Conservation (phyloP, 192 early-diverging fungal species). For the Martensiomyces pterosporus region DNA sequence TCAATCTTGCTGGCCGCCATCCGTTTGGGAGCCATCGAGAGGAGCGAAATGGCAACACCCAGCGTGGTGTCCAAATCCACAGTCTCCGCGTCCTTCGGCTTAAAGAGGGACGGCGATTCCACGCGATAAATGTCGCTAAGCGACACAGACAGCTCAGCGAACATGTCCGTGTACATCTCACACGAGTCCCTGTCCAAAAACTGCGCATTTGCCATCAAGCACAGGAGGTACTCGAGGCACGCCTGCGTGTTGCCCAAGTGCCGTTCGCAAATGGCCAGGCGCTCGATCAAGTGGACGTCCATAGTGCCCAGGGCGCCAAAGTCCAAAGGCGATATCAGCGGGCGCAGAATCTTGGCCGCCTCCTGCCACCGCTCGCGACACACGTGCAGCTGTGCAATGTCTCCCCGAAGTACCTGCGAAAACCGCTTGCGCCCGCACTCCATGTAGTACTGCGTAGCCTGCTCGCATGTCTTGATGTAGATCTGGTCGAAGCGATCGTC, state of each 20-base stretch:
- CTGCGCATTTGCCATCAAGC: slow-evolving; percentile 17
- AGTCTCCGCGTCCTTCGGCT: background rate
- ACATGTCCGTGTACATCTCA: slow-evolving; percentile 11
- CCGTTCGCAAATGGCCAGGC: slow-evolving; percentile 36
- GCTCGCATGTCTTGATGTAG: slow-evolving; percentile 43
- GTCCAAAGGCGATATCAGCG: slow-evolving; percentile 14
- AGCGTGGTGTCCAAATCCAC: slow-evolving; percentile 4
- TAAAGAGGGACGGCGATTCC: slow-evolving; percentile 6
- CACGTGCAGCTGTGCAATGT: slow-evolving; percentile 38
- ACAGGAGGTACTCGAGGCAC: slow-evolving; percentile 16
- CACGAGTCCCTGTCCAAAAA: slow-evolving; percentile 5
- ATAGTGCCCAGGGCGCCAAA: slow-evolving; percentile 3
- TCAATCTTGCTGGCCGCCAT: slow-evolving; percentile 12
- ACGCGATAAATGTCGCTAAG: background rate
- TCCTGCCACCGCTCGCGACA: slow-evolving; percentile 29
- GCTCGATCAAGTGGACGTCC: slow-evolving; percentile 20
- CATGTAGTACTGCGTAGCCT: slow-evolving; percentile 47
- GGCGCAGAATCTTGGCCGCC: slow-evolving; percentile 20
- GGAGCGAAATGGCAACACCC: slow-evolving; percentile 4
- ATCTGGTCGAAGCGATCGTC: slow-evolving; percentile 48
- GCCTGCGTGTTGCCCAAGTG: slow-evolving; percentile 10
- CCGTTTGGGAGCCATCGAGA: slow-evolving; percentile 2
- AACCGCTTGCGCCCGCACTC: slow-evolving; percentile 42
- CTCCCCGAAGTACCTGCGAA: slow-evolving; percentile 37
- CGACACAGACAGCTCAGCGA: slow-evolving; percentile 10